Base-by-base conservation (phyloP, 2,329 filamentous ascomycete genomes). In the Colletotrichum cuscutae region DNA sequence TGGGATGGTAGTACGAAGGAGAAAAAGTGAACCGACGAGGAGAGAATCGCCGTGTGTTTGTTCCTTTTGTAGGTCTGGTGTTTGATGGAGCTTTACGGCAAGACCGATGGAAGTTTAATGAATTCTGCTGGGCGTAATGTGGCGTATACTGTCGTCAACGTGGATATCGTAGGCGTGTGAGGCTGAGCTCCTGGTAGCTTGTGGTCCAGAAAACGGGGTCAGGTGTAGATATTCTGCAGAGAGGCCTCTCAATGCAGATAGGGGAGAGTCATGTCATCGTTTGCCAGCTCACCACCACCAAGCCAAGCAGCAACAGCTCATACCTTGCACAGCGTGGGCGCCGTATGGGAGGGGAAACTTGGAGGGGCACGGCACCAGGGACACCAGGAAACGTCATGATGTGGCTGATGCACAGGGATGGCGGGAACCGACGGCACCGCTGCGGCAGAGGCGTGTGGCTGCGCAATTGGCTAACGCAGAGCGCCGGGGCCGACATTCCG, bases 81-180 rank as follows among this genome's bases (percentile, higher is more conserved):
- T n/a, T 49, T 19, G 26, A 30, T 46, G 65, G 49, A 58, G 57
- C 24, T 60, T 9, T 57, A 57, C 63, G 63, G 68, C 22, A 35
- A 61, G 56, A 28, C 63, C 68, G 59, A 46, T 26, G 35, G 37
- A 56, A 26, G 58, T 46, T n/a, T 61, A 35, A 62, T 67, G 63
- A 66, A 37, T 7, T 69, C 37, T 46, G 56, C 42, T 19, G 32
- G 42, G 30, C 4, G 13, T 15, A 22, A 52, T 56, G 70, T 72
- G 70, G 70, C 70, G 70, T 65, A 72, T 60, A 69, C 42, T 35
- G 60, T 65, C 54, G 60, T 72, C 60, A 60, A 72, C 54, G 42
- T 60, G 65, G 65, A 60, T 72, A 53, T 63, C 52, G 69, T 24
- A 28, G 42, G 28, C 28, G 19, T 15, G 32, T n/a, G 54, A 54